Evolutionary conservation across 1,139 yeast species (phyloP), one percentile per base, ranked within the genome.

Genomic region (Geotrichum reessii): DNA sequence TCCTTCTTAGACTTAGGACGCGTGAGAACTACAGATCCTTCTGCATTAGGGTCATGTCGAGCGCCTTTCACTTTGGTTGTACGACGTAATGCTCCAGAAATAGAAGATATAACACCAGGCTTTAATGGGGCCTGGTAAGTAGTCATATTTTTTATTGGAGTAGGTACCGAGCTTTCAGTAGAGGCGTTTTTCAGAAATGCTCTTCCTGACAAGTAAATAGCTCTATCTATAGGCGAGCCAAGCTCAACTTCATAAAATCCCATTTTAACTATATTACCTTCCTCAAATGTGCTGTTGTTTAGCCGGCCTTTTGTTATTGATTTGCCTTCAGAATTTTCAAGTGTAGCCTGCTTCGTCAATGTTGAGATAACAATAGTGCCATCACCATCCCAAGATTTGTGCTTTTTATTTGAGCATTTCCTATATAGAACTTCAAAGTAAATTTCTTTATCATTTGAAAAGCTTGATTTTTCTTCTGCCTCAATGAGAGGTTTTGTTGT

Each of bases 361-460:
- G 17, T 14, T 17, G 60, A 62, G 1, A 77, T 65, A 0, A 71
- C 63, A 5, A 88, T 76, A 27, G 73, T 71, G 0, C 97, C 98
- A 73, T 93, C 99, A 2, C 96, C 96, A 60, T 90, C 95, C 99
- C 99, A 93, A 0, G 92, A 85, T 69, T 92, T 92, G 71, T 91
- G 84, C 76, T 92, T 91, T 72, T 87, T 89, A 47, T 74, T 78
- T 0, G 93, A 77, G 48, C 77, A 78, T 69, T 88, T 90, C 49
- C 99, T 76, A 81, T 87, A 88, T 64, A 88, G 80, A 1, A 84
- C 83, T 25, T 71, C 64, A 62, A 70, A 80, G 49, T 53, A 58
- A 27, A 47, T 42, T 7, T 51, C 51, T 8, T 46, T 17, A 7
- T 21, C 48, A 22, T 27, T 33, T 2, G 50, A 31, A 1, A 6